Evolutionary conservation across 257 asterid species (phyloP), one percentile per base, ranked within the genome.

Genomic region (Capsicum baccatum): DNA sequence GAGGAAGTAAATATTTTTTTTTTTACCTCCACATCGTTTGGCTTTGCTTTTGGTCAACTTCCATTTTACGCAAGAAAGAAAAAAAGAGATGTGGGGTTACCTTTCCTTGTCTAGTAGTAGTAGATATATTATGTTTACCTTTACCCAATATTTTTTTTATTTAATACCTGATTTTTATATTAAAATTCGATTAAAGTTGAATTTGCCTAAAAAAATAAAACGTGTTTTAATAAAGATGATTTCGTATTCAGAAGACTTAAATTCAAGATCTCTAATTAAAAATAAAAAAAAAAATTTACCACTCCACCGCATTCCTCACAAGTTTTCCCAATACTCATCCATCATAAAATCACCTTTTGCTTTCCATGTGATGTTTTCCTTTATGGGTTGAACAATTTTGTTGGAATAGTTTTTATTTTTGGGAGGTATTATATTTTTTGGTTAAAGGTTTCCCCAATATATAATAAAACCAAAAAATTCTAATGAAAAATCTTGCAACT

Each of bases 311-410:
- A 26, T 26, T 26, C 33, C 33, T 26, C 33, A 26, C 33, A 26
- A 26, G 33, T 26, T 26, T 26, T 54, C 48, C n/a, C 10, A 66
- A 12, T 66, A 66, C 5, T 66, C 48, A 63, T 63, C 14, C 21
- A 52, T 76, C 62, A 54, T 17, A 21, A 52, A 14, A 74, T 76
- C 64, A 78, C 66, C 50, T 78, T 54, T 78, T 78, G 82, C 64
- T 78, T 26, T 54, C 26, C 11, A 54, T 54, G 0, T 54, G 19
- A 78, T 26, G 14, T 33, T 78, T 78, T 9, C 64, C 9, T 54
- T 6, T 12, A 12, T 17, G 12, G n/a, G n/a, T 33, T 33, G 5
- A 64, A 64, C 71, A 64, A 10, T 64, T 39, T 26, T 26, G 71
- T 64, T 6, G 8, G 44, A 26, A 64, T 64, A 10, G 13, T 33